Evolutionary conservation across 2,329 filamentous ascomycete genomes (phyloP).

Genomic region (Parascedosporium putredinis): DNA sequence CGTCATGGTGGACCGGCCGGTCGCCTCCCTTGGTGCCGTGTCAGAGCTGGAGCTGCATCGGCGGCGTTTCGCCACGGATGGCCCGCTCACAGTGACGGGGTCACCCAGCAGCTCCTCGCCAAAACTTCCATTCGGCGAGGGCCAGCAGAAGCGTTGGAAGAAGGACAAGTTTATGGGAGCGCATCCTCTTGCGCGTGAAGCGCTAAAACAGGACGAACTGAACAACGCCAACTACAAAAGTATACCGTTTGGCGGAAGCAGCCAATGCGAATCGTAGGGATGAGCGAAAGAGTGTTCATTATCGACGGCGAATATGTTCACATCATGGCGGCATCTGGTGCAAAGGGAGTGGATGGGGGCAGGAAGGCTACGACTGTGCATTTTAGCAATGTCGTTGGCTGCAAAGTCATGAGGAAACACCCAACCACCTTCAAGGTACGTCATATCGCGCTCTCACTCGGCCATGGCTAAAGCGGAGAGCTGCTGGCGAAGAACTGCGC

Average conservation of each 20-base stretch:
- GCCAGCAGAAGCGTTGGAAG: conserved; percentile 36
- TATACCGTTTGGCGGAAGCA: conserved; percentile 77
- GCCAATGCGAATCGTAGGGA: conserved; percentile 67
- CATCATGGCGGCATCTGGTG: conserved; percentile 62
- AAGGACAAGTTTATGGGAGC: conserved; percentile 41
- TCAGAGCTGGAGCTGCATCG: conserved; percentile 66
- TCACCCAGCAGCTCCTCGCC: conserved; percentile 62
- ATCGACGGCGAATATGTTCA: conserved; percentile 83
- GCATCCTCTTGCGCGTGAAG: conserved; percentile 58
- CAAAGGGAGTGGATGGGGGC: conserved; percentile 53
- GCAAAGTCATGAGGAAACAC: conserved; percentile 70
- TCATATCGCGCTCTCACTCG: conserved; percentile 8
- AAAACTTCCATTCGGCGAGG: conserved; percentile 46
- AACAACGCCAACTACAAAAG: conserved; percentile 55
- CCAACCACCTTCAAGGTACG: conserved; percentile 68
- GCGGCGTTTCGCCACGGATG: conserved; percentile 65
- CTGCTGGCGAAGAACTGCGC: no score
- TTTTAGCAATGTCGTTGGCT: conserved; percentile 72
- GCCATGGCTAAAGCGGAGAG: no score
- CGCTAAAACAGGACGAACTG: conserved; percentile 48
- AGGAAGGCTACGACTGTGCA: conserved; percentile 73
- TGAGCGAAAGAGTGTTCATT: conserved; percentile 64
- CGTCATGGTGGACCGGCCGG: conserved; percentile 65
- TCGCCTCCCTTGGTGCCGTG: conserved; percentile 66
- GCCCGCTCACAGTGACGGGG: conserved; percentile 55